A percentile compares a stretch with the other conserved stretches of the same genome.
Evolutionary conservation across 257 asterid genomes (phyloP).

Genomic region (Jasminum sambac): DNA sequence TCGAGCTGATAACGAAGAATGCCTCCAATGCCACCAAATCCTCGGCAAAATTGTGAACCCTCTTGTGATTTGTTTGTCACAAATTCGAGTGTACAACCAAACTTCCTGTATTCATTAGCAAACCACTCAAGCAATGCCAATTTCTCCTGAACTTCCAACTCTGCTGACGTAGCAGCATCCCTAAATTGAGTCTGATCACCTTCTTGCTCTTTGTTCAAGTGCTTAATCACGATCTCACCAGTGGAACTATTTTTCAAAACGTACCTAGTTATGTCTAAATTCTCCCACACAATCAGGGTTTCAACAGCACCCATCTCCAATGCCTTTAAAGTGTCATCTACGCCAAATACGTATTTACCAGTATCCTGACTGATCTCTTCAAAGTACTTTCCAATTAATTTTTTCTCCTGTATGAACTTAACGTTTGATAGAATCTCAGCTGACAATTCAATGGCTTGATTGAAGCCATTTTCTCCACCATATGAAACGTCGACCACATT

Average conservation of each 20-base stretch:
- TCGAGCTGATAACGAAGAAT: slow-evolving; percentile 40
- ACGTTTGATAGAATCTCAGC: slow-evolving; percentile 40
- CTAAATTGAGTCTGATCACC: slow-evolving; percentile 33
- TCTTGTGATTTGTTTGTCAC: slow-evolving; percentile 42
- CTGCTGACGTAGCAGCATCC: slow-evolving; percentile 30
- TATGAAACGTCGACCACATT: slow-evolving; percentile 41
- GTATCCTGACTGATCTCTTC: slow-evolving; percentile 44
- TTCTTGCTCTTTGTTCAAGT: slow-evolving; percentile 37
- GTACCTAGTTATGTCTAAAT: slow-evolving; percentile 31
- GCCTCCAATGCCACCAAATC: slow-evolving; percentile 46
- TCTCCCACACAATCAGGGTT: slow-evolving; percentile 40
- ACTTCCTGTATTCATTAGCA: slow-evolving; percentile 39
- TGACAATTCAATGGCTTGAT: slow-evolving; percentile 41
- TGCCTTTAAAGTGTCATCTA: slow-evolving; percentile 34
- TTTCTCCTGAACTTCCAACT: slow-evolving; percentile 39
- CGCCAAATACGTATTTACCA: slow-evolving; percentile 37
- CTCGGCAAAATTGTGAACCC: slow-evolving; percentile 41
- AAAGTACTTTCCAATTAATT: slow-evolving; percentile 33
- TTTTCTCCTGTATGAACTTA: slow-evolving; percentile 43
- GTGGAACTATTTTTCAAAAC: slow-evolving; percentile 30
- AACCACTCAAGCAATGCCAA: slow-evolving; percentile 42
- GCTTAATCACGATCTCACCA: slow-evolving; percentile 33
- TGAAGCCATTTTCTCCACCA: slow-evolving; percentile 42
- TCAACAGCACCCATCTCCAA: slow-evolving; percentile 45
- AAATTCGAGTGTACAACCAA: slow-evolving; percentile 41